Base-by-base conservation (phyloP, 164 flowering plant species). In the Protea cynaroides region DNA sequence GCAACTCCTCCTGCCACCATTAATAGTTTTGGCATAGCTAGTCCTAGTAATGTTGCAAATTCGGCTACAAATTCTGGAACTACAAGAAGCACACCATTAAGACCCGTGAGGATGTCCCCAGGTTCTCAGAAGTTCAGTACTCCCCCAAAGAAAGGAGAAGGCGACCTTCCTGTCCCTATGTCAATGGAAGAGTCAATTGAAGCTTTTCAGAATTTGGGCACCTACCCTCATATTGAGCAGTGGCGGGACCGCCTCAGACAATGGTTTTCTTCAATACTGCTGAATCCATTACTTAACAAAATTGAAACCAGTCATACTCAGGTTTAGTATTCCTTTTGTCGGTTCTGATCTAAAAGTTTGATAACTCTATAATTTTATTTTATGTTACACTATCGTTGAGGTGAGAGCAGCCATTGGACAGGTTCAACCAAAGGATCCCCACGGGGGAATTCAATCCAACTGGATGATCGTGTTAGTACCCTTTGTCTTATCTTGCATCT, bases 21-120 rank as follows among this genome's bases (percentile, higher is more conserved):
- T 62, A 69, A 70, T 70, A 82, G 90, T 60, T 80, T 88, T 65
- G 79, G 88, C 47, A 66, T 81, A 49, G 69, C 81, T 19, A 87
- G 86, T 73, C 95, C 98, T 7, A 78, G 63, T 63, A 75, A 82
- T 0, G 64, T 80, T 62, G n/a, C 74, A 19, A 76, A 64, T 68
- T 82, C 96, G 63, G 85, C 84, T 71, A 80, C 72, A 71, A 80
- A 83, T 49, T 84, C 98, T 71, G 98, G 92, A 71, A 75, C 89
- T 67, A 81, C 82, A 10, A 89, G 96, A 76, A 87, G 84, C 72
- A 90, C 96, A 63, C 97, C 97, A 29, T 64, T 93, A 64, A 86
- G 96, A 82, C 90, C 94, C 21, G 96, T 93, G 66, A 80, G 96
- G 76, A 89, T 87, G 92, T 93, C 98, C 54, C 98, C 98, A 53